Evolutionary conservation across 2,329 filamentous ascomycete species (phyloP), one percentile per base, ranked within the genome.

Genomic region (Lasiodiplodia gonubiensis): DNA sequence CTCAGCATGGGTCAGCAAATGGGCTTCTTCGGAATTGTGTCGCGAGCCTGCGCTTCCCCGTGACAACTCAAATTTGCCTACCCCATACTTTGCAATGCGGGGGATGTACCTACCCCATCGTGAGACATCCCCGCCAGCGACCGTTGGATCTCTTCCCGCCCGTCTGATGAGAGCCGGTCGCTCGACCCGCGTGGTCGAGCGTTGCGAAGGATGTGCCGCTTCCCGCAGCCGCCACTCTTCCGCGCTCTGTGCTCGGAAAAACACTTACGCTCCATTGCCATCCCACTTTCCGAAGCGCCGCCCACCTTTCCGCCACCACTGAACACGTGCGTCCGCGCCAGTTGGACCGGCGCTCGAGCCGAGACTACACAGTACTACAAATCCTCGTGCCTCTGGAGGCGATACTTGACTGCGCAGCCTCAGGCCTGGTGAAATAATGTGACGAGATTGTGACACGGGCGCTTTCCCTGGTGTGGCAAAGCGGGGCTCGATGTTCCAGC

Each of bases 401-500:
- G n/a, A 52, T 52, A 27, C 30, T 35, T 18, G 51, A 42, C 39
- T 42, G 39, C 23, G 23, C 27, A 30, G 12, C 35, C 39, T 11
- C 35, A 46, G 7, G n/a, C 21, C 18, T 21, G 16, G 11, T 23
- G 3, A 25, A 23, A 35, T 23, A 39, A 46, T 37, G 25, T 37
- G 42, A 63, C 51, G 37, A 51, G 59, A 51, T n/a, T 35, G 11
- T n/a, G 18, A 21, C 42, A 46, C n/a, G 42, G 30, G 46, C 59
- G 59, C 42, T 63, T 63, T 37, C 18, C 59, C 46, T 18, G 42
- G 18, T 6, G 30, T n/a, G 59, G 59, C 18, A 51, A 63, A 63
- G 59, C 59, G 59, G 59, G 59, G 46, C 30, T 51, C 14, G 25
- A 51, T 63, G 59, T 51, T 23, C 59, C 42, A 63, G 59, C 12